Percentiles rank a stretch among this genome's conserved stretches.
Evolutionary conservation across 129 eudicot species (phyloP).

Genomic region (Smallanthus sonchifolius): DNA sequence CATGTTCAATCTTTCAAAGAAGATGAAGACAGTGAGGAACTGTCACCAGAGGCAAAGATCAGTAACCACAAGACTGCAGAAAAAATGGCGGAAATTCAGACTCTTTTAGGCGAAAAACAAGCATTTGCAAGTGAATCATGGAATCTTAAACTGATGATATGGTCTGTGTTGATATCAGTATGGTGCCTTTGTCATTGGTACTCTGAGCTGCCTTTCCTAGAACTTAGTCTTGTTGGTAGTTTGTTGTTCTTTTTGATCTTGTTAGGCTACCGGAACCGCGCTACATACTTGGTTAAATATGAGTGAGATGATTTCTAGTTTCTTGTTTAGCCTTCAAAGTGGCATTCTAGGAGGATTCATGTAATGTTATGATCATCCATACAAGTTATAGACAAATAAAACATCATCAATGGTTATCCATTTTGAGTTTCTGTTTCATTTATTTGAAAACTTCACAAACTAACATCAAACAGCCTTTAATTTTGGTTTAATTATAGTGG

Average conservation of each 20-base stretch:
- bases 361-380: neutral
- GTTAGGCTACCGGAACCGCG: constrained; percentile 11
- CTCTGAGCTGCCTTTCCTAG: constrained; percentile 30
- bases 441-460: neutral
- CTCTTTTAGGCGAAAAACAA: constrained; percentile 7
- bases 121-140: constrained; percentile 9
- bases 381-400: neutral
- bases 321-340: neutral
- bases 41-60: constrained; percentile 19
- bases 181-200: constrained; percentile 38
- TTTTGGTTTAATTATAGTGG: too few species aligned
- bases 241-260: constrained; percentile 20
- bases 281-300: constrained; percentile 10
- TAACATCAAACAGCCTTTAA: too few species aligned
- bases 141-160: constrained; percentile 15
- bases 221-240: constrained; percentile 30
- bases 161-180: constrained; percentile 23
- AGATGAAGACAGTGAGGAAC: constrained; percentile 25
- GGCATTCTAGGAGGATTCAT: neutral
- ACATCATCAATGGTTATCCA: neutral
- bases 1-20: constrained; percentile 18
- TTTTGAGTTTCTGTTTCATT: neutral
- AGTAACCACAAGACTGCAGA: constrained; percentile 11
- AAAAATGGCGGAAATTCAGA: constrained; percentile 1
- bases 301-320: neutral